Conservation (phyloP, 495 filamentous ascomycete genomes). For the Aspergillus ostianus region DNA sequence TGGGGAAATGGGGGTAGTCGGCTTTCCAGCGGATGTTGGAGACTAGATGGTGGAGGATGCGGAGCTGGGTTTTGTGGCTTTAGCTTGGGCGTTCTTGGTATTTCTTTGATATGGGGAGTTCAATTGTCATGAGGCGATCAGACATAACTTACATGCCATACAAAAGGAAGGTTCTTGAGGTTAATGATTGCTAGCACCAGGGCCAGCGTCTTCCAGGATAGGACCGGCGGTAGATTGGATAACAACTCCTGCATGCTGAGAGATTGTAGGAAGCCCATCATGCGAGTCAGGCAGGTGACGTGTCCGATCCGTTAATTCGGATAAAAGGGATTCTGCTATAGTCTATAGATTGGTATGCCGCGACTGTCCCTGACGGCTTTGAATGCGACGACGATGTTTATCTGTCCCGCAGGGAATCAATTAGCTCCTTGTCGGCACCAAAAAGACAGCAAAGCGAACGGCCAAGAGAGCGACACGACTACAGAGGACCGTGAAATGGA, state of each 20-base stretch:
- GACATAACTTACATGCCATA: constrained; percentile 59
- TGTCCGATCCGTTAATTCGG: no score
- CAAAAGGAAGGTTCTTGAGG: constrained; percentile 58
- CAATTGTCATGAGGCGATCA: not conserved
- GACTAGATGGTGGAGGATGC: constrained; percentile 49
- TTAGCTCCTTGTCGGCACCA: no score
- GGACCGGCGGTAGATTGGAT: constrained; percentile 24
- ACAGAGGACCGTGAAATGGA: not conserved
- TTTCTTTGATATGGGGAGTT: not conserved
- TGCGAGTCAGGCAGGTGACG: not conserved
- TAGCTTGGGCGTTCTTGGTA: constrained; percentile 13
- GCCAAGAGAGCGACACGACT: not conserved
- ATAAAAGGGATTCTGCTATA: not conserved
- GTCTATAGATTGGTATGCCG: not conserved
- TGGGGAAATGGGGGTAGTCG: constrained; percentile 36
- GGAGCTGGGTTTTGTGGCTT: no score
- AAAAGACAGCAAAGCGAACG: not conserved
- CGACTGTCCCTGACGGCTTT: not conserved
- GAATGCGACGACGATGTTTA: not conserved
- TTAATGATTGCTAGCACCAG: constrained; percentile 57
- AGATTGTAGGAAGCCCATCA: constrained; percentile 2
- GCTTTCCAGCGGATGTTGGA: constrained; percentile 50
- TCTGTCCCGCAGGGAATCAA: not conserved
- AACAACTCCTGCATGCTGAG: constrained; percentile 23
- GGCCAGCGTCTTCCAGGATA: constrained; percentile 53